Conservation (phyloP, 176 grass and related monocot genomes). For the Raddia distichophylla region DNA sequence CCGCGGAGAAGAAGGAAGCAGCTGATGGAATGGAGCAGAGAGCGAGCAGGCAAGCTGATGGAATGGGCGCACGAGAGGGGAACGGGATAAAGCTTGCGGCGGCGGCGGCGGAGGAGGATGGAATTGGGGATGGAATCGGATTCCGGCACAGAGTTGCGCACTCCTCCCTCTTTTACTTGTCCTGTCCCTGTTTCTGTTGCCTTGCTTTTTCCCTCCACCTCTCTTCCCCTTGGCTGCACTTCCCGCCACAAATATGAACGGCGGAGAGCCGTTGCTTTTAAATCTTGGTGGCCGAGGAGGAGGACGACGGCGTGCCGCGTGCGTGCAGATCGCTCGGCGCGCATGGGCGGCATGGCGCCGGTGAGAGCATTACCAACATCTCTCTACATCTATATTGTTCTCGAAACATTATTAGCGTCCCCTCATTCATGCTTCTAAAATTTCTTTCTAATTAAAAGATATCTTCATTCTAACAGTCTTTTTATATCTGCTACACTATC, state of each 20-base stretch:
- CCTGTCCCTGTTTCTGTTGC: not conserved
- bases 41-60: not conserved
- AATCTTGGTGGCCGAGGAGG: not conserved
- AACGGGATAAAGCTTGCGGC: not conserved
- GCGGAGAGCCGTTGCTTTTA: not conserved
- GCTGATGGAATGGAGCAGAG: not conserved
- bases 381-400: too few species aligned
- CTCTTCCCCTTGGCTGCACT: not conserved
- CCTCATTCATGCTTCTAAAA: too few species aligned
- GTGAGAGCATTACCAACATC: too few species aligned
- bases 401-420: too few species aligned
- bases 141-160: constrained; percentile 40
- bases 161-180: constrained; percentile 3
- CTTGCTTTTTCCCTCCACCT: not conserved
- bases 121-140: constrained; percentile 44
- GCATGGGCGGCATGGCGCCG: too few species aligned
- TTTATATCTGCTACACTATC: too few species aligned
- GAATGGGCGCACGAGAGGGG: not conserved
- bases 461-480: too few species aligned
- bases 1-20: not conserved
- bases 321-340: too few species aligned
- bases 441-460: too few species aligned
- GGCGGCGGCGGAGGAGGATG: not conserved
- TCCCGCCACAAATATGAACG: constrained; percentile 48
- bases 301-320: too few species aligned